Conservation (phyloP, 768 basidiomycete species). For the Cystobasidium tubakii region DNA sequence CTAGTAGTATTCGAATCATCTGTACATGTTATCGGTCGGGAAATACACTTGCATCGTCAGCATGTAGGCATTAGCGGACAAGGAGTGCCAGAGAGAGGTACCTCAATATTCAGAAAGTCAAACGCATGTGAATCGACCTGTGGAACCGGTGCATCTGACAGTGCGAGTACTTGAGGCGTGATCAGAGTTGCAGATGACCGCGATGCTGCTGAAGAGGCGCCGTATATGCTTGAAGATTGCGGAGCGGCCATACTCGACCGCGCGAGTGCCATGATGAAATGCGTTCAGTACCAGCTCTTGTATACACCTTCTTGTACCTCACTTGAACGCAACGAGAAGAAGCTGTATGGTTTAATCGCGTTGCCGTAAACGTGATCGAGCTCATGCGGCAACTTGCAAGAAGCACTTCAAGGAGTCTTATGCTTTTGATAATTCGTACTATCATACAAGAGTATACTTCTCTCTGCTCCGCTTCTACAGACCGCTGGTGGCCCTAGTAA, state of each 20-base stretch:
- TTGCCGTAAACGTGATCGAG: background rate
- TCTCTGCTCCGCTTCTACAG: no score
- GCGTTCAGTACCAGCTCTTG: background rate
- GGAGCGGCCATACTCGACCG: slow-evolving; percentile 7
- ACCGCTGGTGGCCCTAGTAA: no score
- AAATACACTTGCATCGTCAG: no score
- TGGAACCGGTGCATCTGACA: slow-evolving; percentile 37
- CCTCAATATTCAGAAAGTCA: slow-evolving; percentile 41
- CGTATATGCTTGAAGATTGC: background rate
- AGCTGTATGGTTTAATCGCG: background rate
- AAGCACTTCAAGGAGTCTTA: no score
- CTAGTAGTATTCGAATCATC: slow-evolving; percentile 34
- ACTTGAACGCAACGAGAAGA: background rate
- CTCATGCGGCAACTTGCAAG: no score
- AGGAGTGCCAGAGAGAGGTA: no score
- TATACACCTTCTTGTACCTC: no score
- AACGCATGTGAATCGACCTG: slow-evolving; percentile 39
- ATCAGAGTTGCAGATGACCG: slow-evolving; percentile 39
- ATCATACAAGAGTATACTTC: no score
- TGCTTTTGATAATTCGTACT: no score
- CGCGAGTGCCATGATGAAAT: background rate
- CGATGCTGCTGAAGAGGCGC: slow-evolving; percentile 19
- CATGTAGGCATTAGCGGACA: no score
- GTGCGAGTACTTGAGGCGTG: background rate
- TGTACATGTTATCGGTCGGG: background rate